phyloP scores from a whole-genome alignment of 2,329 filamentous ascomycete genomes.

The Penicillium thymicola region DNA sequence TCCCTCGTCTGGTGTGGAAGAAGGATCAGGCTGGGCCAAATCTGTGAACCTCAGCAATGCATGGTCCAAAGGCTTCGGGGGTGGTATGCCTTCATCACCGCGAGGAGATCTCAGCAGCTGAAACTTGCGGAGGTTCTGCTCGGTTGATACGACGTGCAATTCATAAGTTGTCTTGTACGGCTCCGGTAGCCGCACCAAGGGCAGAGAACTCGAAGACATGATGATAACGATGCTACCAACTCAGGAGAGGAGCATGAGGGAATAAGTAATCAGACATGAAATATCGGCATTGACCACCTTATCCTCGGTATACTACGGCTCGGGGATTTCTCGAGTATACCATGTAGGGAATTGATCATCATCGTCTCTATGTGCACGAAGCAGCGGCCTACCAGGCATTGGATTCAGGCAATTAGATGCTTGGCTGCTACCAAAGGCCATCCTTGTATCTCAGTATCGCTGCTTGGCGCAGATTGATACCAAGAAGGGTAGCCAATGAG shows the following conservation, averaged over 20 bases:
- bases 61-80: slow-evolving; percentile 29
- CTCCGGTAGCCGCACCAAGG: slow-evolving; percentile 17
- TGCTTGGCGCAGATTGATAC: not conserved
- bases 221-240: not conserved
- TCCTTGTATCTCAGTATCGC: not conserved
- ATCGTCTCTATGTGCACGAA: not conserved
- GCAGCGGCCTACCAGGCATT: not conserved
- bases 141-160: slow-evolving; percentile 15
- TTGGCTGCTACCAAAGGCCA: slow-evolving; percentile 1
- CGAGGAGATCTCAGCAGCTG: slow-evolving; percentile 21
- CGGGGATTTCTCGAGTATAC: not conserved
- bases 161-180: slow-evolving; percentile 20
- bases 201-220: not conserved
- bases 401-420: not conserved
- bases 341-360: not conserved
- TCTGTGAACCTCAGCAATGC: slow-evolving; percentile 31
- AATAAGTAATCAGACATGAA: slow-evolving; percentile 1
- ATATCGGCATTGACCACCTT: not conserved
- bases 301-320: not conserved
- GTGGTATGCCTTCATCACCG: slow-evolving; percentile 15
- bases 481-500: not conserved
- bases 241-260: not conserved
- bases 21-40: slow-evolving; percentile 19
- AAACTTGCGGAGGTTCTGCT: slow-evolving; percentile 13
- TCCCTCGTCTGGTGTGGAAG: slow-evolving; percentile 20